Evolutionary conservation across 495 filamentous ascomycete genomes (phyloP).

Genomic region (Rhypophila decipiens): DNA sequence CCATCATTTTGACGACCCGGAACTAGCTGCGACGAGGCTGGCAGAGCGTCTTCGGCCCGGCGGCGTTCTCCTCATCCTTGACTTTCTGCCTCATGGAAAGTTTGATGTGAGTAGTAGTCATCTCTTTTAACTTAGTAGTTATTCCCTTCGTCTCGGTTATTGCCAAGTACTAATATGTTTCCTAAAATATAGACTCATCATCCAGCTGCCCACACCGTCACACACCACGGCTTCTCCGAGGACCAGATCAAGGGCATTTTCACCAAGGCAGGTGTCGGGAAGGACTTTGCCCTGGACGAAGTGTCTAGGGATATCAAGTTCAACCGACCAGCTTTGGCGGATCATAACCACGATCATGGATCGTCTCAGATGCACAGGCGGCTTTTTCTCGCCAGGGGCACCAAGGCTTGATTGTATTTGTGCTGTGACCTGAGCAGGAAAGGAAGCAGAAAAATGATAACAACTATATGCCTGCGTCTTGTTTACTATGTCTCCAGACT

Average conservation of each 20-base stretch:
- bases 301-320: slow-evolving; percentile 22
- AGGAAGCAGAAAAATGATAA: no score
- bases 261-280: slow-evolving; percentile 41
- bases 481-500: no score
- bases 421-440: no score
- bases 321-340: no score
- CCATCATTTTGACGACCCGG: slow-evolving; percentile 66
- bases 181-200: slow-evolving; percentile 16
- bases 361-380: slow-evolving; percentile 8
- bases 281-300: slow-evolving; percentile 36
- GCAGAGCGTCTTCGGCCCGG: slow-evolving; percentile 53
- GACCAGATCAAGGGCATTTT: slow-evolving; percentile 48
- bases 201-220: slow-evolving; percentile 39
- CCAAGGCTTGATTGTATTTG: slow-evolving; percentile 20
- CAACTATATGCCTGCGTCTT: no score
- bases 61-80: slow-evolving; percentile 59
- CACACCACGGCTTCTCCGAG: slow-evolving; percentile 52
- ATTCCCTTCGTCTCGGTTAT: neutral
- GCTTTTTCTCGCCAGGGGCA: slow-evolving; percentile 22
- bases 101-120: slow-evolving; percentile 11
- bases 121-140: neutral
- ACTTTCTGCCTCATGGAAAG: slow-evolving; percentile 49
- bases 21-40: slow-evolving; percentile 48
- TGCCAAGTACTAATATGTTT: no score
- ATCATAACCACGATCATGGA: neutral